Evolutionary conservation across 257 asterid species (phyloP), one percentile per base, ranked within the genome.

Genomic region (Dorcoceras hygrometricum): DNA sequence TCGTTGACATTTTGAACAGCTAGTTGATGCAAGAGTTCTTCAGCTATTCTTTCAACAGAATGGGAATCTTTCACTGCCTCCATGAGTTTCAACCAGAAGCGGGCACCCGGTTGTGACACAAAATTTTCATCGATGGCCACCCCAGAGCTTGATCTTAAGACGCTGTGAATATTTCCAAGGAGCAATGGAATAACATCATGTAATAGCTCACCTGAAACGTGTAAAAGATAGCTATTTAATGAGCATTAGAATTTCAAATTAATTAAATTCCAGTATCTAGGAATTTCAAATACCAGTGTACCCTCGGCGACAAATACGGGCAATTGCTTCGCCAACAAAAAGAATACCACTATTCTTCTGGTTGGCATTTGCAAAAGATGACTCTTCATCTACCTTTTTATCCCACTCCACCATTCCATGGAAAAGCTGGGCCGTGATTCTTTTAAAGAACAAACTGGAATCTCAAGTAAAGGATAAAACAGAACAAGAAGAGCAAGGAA

Each of bases 251-350:
- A 54, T 66, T 36, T 63, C 32, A 28, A 7, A 34, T 71, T 34
- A 64, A 65, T 62, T 61, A 46, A 61, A 54, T 59, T 56, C 70
- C 68, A 68, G 66, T 63, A 43, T 72, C 59, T 54, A 70, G 34
- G 67, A 68, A 18, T 66, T 18, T 67, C 28, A 58, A 72, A 72
- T 81, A 93, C 99, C 97, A 39, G 92, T 75, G 69, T 94, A 88
- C 53, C 99, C 99, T 76, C 99, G 86, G 36, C 99, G 91, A 80
- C 91, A 82, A 70, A 94, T 84, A 71, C 93, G 95, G 48, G 92
- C 71, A 85, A 85, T 82, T 67, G 75, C 77, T 78, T 88, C 95
- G 67, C 91, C 99, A 75, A 73, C 73, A 76, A 94, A 87, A 67
- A 77, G 71, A 57, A 87, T 78, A 53, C 72, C 22, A 63, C 77